Conservation (phyloP, 129 eudicot genomes). For the Kitagawia praeruptora region DNA sequence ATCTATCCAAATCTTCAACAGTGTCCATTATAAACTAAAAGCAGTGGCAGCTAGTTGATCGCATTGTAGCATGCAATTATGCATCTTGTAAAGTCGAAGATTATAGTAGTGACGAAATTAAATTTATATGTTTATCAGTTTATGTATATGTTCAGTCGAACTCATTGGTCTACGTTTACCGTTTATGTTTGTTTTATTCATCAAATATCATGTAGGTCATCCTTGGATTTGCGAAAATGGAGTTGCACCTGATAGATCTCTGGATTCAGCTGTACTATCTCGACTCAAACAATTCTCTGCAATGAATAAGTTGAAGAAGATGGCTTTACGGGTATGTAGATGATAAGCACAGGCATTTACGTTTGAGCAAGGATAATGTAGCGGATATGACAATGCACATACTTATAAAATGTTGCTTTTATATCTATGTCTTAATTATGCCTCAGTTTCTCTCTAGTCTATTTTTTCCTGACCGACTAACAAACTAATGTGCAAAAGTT, state of each 20-base stretch:
- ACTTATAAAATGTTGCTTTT: neutral
- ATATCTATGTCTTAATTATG: neutral
- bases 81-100: neutral
- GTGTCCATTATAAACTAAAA: neutral
- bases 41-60: neutral
- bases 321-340: constrained; percentile 92
- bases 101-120: neutral
- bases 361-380: neutral
- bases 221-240: constrained; percentile 99
- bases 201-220: constrained; percentile 56
- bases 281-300: constrained; percentile 98
- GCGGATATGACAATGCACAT: neutral
- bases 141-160: neutral
- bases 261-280: constrained; percentile 96
- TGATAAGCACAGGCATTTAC: neutral
- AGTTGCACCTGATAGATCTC: constrained; percentile 91
- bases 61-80: neutral
- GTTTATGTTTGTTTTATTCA: neutral
- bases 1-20: neutral
- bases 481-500: neutral
- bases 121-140: neutral
- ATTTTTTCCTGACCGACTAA: neutral
- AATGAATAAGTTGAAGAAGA: constrained; percentile 93
- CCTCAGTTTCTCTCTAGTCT: neutral
- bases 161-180: neutral